Base-by-base conservation (phyloP, 768 basidiomycete genomes). In the Rubroboletus satanas region DNA sequence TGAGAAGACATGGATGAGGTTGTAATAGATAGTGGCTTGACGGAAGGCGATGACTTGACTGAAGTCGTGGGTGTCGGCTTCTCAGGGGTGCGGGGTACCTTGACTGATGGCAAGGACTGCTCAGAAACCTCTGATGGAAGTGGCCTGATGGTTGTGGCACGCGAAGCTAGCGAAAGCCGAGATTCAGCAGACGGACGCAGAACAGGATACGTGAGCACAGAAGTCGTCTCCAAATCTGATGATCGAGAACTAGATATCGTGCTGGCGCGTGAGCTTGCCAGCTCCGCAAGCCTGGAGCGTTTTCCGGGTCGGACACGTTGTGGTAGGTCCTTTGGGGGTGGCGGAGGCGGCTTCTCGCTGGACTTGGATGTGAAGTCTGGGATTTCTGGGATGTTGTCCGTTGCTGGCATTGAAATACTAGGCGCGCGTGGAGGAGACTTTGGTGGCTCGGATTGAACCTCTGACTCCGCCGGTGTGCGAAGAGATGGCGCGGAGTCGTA, bases 111-210 rank as follows among this genome's bases (percentile, higher is more conserved):
- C 38, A 47, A 55, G 4, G 67, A 54, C 17, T 46, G 51, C 10
- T 51, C 66, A 31, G 68, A 70, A 8, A 53, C 36, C 52, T 62
- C 62, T 21, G 66, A 63, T 11, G 29, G 44, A 5, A 15, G 45
- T 31, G 59, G 31, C 42, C 47, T 62, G 36, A 44, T 21, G 12
- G 59, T 63, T 17, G 69, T 63, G 37, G 59, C 55, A 31, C 56
- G 66, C 2, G 72, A 67, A 51, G 60, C 64, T 11, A 67, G 46
- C 38, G 71, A 73, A 46, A 72, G 56, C 31, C 71, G 64, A 18
- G 88, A 90, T 46, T 80, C 77, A 3, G 82, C 66, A 28, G 84
- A 78, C n/a, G 88, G 89, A 17, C 88, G 83, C 56, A 90, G 75
- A 17, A 65, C 77, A 23, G 88, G 85, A 64, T 85, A 90, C 1